Conservation (phyloP, 768 basidiomycete genomes). For the Chalciporus pseudorubinellus region DNA sequence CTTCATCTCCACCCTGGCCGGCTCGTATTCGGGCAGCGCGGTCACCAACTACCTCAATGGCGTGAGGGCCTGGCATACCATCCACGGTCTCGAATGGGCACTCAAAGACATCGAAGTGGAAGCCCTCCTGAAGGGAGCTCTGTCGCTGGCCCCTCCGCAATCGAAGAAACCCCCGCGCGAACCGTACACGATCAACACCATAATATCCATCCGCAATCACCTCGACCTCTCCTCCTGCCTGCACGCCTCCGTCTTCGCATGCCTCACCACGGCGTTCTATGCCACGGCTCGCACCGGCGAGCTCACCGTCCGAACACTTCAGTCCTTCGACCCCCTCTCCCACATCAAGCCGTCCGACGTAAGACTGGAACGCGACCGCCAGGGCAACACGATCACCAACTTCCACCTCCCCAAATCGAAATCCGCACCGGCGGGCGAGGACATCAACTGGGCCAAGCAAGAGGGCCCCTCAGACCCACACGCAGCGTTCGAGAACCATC, state of each 20-base stretch:
- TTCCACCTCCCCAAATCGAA: constrained; percentile 14
- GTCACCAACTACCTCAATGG: constrained; percentile 17
- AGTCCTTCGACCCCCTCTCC: neutral
- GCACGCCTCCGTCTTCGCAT: no score
- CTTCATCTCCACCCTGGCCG: constrained; percentile 17
- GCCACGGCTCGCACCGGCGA: no score
- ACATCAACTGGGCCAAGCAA: constrained; percentile 12
- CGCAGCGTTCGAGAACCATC: constrained; percentile 1
- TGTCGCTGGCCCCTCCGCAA: constrained; percentile 1
- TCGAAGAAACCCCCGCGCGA: constrained; percentile 1
- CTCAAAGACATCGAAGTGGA: constrained; percentile 10
- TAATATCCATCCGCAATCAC: neutral
- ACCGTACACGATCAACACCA: constrained; percentile 15
- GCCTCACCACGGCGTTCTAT: no score
- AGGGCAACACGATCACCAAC: constrained; percentile 26
- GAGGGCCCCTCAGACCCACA: constrained; percentile 8
- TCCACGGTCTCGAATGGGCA: constrained; percentile 22
- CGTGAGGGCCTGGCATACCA: constrained; percentile 24
- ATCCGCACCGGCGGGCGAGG: constrained; percentile 12
- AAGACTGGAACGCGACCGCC: neutral
- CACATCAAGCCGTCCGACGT: neutral
- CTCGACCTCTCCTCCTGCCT: neutral
- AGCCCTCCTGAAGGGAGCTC: constrained; percentile 15
- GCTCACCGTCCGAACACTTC: neutral
- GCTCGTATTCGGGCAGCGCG: constrained; percentile 3